phyloP scores from a whole-genome alignment of 208 protist species.

The Crithidia brevicula region DNA sequence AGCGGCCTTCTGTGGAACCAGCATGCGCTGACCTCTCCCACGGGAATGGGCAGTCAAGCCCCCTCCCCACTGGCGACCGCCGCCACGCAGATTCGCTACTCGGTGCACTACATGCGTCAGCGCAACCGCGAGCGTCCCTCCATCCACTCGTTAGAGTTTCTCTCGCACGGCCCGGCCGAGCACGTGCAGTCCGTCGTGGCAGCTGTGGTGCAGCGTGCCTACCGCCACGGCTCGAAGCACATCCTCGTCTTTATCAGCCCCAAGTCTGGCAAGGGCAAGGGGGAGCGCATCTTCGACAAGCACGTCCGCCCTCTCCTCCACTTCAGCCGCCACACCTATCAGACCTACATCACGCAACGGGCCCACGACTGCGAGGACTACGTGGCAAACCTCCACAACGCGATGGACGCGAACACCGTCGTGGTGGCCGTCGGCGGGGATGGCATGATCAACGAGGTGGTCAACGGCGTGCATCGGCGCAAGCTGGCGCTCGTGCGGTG shows the following conservation, averaged over 20 bases:
- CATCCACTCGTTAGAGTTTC: constrained; percentile 66
- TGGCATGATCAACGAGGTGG: constrained; percentile 82
- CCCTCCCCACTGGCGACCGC: neutral
- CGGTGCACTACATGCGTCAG: constrained; percentile 56
- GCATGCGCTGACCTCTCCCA: constrained; percentile 6
- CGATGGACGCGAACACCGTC: constrained; percentile 52
- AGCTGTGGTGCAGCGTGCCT: constrained; percentile 50
- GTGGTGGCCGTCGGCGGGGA: constrained; percentile 77
- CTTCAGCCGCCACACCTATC: constrained; percentile 70
- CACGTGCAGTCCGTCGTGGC: constrained; percentile 33
- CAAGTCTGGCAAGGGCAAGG: constrained; percentile 76
- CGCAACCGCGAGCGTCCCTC: constrained; percentile 28
- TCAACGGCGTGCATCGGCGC: constrained; percentile 81
- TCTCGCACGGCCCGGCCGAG: constrained; percentile 22
- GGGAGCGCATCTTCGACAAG: constrained; percentile 52
- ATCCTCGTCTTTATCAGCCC: constrained; percentile 79
- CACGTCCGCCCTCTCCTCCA: constrained; percentile 68
- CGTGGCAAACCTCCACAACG: constrained; percentile 67
- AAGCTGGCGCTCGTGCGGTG: constrained; percentile 44
- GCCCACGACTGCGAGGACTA: constrained; percentile 85
- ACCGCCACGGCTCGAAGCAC: constrained; percentile 56
- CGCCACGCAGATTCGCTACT: constrained; percentile 38
- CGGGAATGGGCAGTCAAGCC: neutral
- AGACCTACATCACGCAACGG: constrained; percentile 56
- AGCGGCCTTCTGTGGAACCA: constrained; percentile 13